Evolutionary conservation across 2,329 filamentous ascomycete species (phyloP).

Genomic region (Aspergillus novofumigatus): DNA sequence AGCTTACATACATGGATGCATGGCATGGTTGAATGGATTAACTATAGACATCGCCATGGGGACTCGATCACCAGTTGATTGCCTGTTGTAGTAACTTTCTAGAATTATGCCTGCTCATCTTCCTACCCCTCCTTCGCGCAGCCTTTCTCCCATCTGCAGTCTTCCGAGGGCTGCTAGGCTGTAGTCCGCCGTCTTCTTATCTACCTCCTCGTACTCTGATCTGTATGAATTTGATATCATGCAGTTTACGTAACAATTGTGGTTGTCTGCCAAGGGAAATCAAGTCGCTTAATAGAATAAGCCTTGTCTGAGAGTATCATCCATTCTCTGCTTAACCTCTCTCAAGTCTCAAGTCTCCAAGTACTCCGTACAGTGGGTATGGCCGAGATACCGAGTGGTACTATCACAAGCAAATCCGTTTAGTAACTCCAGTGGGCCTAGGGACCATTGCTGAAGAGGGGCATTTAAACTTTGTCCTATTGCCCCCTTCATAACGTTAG

Average conservation of each 20-base stretch:
- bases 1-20: not conserved
- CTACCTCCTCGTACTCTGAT: not conserved
- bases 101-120: not conserved
- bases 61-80: not conserved
- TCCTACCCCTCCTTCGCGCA: not conserved
- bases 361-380: not conserved
- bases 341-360: not conserved
- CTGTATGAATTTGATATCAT: not conserved
- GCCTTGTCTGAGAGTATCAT: too few relatives aligned
- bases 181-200: too few relatives aligned
- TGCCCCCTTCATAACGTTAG: not conserved
- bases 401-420: not conserved
- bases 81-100: not conserved
- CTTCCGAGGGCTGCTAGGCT: too few relatives aligned
- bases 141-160: not conserved
- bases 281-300: too few relatives aligned
- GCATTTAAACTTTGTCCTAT: not conserved
- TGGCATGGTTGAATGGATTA: too few relatives aligned
- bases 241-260: not conserved
- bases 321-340: too few relatives aligned
- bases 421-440: not conserved
- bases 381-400: not conserved
- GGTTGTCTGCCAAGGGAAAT: too few relatives aligned
- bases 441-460: not conserved
- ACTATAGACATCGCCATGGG: too few relatives aligned